Base-by-base conservation (phyloP, 345 rosid genomes). In the Syzygium aromaticum region DNA sequence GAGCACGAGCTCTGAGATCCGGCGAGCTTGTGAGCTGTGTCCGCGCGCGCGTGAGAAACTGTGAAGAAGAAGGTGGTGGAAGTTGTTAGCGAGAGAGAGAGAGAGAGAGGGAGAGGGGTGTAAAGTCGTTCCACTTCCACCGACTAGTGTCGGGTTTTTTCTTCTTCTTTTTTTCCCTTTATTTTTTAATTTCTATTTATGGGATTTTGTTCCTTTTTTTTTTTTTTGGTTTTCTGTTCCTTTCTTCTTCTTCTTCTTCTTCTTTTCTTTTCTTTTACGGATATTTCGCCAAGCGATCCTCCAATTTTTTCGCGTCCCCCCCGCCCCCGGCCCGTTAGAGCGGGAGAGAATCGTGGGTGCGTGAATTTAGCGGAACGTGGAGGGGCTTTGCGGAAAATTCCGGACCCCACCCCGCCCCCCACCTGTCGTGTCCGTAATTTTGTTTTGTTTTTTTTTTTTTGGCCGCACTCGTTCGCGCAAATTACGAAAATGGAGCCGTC, bases 101-200 rank as follows among this genome's bases (percentile, higher is more conserved):
- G 89, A 87, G 86, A 86, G 84, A 86, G 73, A 17, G 61, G 85
- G 88, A 85, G 90, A 77, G 87, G 21, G 57, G 27, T 12, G 49
- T 13, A 25, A 54, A 59, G 22, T 52, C 16, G 84, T 52, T 54
- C 87, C 91, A 90, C 93, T 52, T 52, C 87, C 91, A 90, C 93
- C 92, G 92, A 90, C 91, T 53, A 51, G 90, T 27, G 90, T 89
- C 91, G 95, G 93, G 93, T n/a, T 57, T 67, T 46, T 15, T 27
- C 46, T 5, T 16, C 3, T 0, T 6, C 0, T 6, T 21, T 1
- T 13, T 3, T 22, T 10, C 21, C 27, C n/a, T 21, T 15, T 12
- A 10, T 5, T 33, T 12, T 27, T 84, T 1, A 21, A 38, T 57
- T 57, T 43, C 16, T 8, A 23, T 40, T 52, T 64, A 15, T 30